A percentile compares a stretch with the other conserved stretches of the same genome.
Evolutionary conservation across 352 stramenopile genomes (phyloP).

Genomic region (Phytophthora podocarpi): DNA sequence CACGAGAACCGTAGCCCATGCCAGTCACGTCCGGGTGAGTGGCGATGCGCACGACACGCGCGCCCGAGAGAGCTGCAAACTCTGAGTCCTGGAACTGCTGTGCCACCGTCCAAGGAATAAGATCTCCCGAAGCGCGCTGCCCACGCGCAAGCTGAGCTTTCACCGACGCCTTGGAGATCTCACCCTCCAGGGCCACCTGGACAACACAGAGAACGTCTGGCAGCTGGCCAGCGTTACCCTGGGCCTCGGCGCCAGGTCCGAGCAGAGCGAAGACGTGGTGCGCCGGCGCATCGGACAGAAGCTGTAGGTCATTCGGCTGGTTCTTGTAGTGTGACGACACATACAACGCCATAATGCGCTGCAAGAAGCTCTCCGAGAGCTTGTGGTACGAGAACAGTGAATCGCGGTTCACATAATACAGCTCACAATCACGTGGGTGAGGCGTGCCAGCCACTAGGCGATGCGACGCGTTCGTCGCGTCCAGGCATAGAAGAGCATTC

Average conservation of each 20-base stretch:
- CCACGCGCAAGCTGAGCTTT: slow-evolving; percentile 94
- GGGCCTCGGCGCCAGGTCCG: slow-evolving; percentile 92
- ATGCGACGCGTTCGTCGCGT: slow-evolving; percentile 83
- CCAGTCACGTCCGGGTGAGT: slow-evolving; percentile 96
- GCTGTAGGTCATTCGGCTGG: slow-evolving; percentile 98
- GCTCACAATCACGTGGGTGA: slow-evolving; percentile 95
- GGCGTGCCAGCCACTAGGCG: slow-evolving; percentile 94
- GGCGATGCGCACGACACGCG: slow-evolving; percentile 97
- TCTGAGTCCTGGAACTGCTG: slow-evolving; percentile 99
- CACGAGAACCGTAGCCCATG: slow-evolving; percentile 98
- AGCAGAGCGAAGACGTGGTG: slow-evolving; percentile 99
- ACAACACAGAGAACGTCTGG: slow-evolving; percentile 99
- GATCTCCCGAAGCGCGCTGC: slow-evolving; percentile 96
- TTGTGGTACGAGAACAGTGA: slow-evolving; percentile 99
- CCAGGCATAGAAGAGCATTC: slow-evolving; percentile 97
- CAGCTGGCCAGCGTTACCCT: slow-evolving; percentile 90
- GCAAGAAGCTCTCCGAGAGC: slow-evolving; percentile 96
- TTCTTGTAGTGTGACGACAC: slow-evolving; percentile 99
- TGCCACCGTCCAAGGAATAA: slow-evolving; percentile 99
- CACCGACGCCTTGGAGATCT: slow-evolving; percentile 97
- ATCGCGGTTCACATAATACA: slow-evolving; percentile 99
- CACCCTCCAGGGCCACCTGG: slow-evolving; percentile 97
- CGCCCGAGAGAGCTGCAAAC: slow-evolving; percentile 97
- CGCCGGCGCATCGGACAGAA: slow-evolving; percentile 98
- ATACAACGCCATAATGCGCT: slow-evolving; percentile 96